A percentile compares a stretch with the other conserved stretches of the same genome.
Evolutionary conservation across 2,329 filamentous ascomycete genomes (phyloP).

Genomic region (Cytospora paraplurivora): DNA sequence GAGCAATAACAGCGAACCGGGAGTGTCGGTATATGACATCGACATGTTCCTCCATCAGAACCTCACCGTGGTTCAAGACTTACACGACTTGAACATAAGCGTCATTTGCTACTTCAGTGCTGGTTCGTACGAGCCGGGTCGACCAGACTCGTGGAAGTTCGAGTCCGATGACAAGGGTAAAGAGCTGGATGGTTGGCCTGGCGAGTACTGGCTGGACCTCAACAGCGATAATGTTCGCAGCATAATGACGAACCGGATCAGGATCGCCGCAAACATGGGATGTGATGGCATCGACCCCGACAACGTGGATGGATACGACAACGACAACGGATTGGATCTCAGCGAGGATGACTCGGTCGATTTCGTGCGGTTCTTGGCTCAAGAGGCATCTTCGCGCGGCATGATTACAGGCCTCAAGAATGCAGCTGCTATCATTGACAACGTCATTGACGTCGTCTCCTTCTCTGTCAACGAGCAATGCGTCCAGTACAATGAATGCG

Average conservation of each 20-base stretch:
- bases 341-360: slow-evolving; percentile 58
- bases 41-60: slow-evolving; percentile 57
- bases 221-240: slow-evolving; percentile 58
- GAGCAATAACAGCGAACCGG: slow-evolving; percentile 41
- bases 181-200: slow-evolving; percentile 63
- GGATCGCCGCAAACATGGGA: slow-evolving; percentile 60
- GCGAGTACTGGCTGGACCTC: slow-evolving; percentile 68
- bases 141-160: slow-evolving; percentile 61
- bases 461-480: slow-evolving; percentile 70
- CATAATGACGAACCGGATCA: slow-evolving; percentile 65
- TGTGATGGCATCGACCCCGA: slow-evolving; percentile 72
- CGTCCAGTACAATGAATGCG: slow-evolving; percentile 55
- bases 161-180: slow-evolving; percentile 57
- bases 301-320: slow-evolving; percentile 69
- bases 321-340: slow-evolving; percentile 63
- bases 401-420: slow-evolving; percentile 72
- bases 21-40: slow-evolving; percentile 64
- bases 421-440: slow-evolving; percentile 58
- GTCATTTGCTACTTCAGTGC: slow-evolving; percentile 78
- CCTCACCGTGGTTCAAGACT: slow-evolving; percentile 44
- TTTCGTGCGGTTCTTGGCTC: slow-evolving; percentile 63
- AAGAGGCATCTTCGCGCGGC: slow-evolving; percentile 53
- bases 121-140: slow-evolving; percentile 67
- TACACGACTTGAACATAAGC: slow-evolving; percentile 56
- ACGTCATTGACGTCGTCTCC: slow-evolving; percentile 53